Base-by-base conservation (phyloP, 768 basidiomycete genomes). In the Agrocybe chaxingu region DNA sequence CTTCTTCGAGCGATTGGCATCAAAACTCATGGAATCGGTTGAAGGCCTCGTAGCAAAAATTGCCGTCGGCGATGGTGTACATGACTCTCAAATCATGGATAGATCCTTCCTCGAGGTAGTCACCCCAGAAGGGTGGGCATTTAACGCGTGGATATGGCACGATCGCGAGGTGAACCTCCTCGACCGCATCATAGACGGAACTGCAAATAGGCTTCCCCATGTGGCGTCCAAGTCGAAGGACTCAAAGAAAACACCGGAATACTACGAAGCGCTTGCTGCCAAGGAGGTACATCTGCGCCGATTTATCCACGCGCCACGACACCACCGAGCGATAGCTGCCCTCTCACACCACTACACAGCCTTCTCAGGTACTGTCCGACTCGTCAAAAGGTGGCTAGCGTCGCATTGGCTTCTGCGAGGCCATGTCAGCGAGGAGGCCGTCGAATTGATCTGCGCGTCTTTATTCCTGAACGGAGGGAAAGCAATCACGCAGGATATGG, bases 381-480 rank as follows among this genome's bases (percentile, higher is more conserved):
- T 98, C 11, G 80, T 90, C 45, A 96, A 98, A 70, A 80, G 96
- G 38, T 99, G 97, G 97, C 72, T 98, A 47, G 83, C 89, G 0
- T 74, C 87, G 6, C 97, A 99, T 63, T 92, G 89, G 87, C 77
- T 97, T 50, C 77, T 98, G 32, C 75, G 79, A 3, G 68, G 75
- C 0, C 87, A 92, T 57, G 73, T 98, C 47, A 76, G 78, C 5
- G 79, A 83, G 51, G 92, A 98, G 64, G 84, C 81, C 0, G 79
- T 91, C 33, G 97, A 99, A 66, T 71, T 98, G 12, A 65, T 99
- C 37, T 92, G 90, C 65, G 90, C 92, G 0, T 71, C 73, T 32
- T 74, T 89, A 11, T 98, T 95, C 62, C 70, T 93, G 8, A 75
- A 76, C 2, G 75, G 79, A n/a, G 75, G 62, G 16, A 65, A 52